Evolutionary conservation across 345 rosid genomes (phyloP).

Genomic region (Geranium rotundifolium): DNA sequence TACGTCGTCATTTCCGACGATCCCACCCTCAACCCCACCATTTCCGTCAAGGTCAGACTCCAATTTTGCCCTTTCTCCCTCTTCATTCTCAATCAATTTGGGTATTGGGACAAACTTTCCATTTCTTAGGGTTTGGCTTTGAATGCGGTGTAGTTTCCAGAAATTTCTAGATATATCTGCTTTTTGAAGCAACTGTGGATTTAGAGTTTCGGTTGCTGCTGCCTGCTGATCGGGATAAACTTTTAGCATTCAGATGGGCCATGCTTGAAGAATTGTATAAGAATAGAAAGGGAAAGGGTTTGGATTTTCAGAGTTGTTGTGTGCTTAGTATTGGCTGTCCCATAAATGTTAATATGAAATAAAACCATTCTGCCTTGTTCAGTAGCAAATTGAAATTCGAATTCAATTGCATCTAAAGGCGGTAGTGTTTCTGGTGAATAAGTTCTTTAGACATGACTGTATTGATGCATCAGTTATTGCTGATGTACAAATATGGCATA

Average conservation of each 20-base stretch:
- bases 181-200: background rate
- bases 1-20: conserved; percentile 61
- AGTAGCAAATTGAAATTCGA: too few species aligned
- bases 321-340: too few species aligned
- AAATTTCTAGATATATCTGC: background rate
- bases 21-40: conserved; percentile 34
- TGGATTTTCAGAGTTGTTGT: too few species aligned
- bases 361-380: too few species aligned
- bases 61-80: background rate
- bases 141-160: background rate
- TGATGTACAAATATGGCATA: too few species aligned
- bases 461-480: too few species aligned
- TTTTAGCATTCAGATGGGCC: background rate
- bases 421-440: too few species aligned
- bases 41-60: conserved; percentile 55
- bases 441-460: too few species aligned
- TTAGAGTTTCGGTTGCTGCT: background rate
- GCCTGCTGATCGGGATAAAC: too few species aligned
- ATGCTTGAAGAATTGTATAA: background rate
- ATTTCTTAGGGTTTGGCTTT: background rate
- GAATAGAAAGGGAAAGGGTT: background rate
- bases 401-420: too few species aligned
- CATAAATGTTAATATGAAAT: too few species aligned
- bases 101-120: background rate
- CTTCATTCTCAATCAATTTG: too few species aligned